Evolutionary conservation across 768 basidiomycete genomes (phyloP), one percentile per base, ranked within the genome.

Genomic region (Podaxis sp.): DNA sequence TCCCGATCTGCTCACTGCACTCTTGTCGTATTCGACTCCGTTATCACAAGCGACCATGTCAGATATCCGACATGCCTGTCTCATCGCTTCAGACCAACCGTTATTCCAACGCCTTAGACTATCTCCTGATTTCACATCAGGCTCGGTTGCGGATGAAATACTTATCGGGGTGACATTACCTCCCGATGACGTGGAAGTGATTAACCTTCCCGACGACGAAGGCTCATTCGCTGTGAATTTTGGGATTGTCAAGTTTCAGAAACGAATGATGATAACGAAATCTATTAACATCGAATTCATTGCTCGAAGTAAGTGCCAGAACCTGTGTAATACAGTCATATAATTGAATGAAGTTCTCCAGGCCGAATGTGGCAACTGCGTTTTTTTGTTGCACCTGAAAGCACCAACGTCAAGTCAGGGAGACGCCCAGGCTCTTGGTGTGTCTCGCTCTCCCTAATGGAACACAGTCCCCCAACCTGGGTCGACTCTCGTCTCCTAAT

Each of bases 1-100:
- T 11, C 75, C 76, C 1, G 81, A 82, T 64, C 70, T 89, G 3
- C 72, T 85, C 20, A 80, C 81, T 10, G 69, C 75, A 0, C 73
- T 91, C 22, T 75, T 91, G 51, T 77, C 78, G 4, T 78, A 84
- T 55, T 83, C 88, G 0, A 75, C 79, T 0, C 82, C 82, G 0
- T 68, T 83, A 8, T 75, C 67, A 0, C 70, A 69, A 30, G 67
- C 69, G 15, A 86, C 85, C 0, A 71, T 85, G 5, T 79, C 80
- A 2, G 91, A 93, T 36, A 76, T 90, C 24, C 83, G 88, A 2
- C 78, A 83, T 6, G 90, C 88, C 0, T 93, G 90, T 67, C 74
- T 91, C 36, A 73, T 85, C 28, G 84, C 80, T 4, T 85, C 84
- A 1, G 86, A 89, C 69, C 81, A 89, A 62, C 75, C 71, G 2